Percentiles rank a stretch among this genome's conserved stretches.
Evolutionary conservation across 2,329 filamentous ascomycete species (phyloP).

Genomic region (Colletotrichum spaethianum): DNA sequence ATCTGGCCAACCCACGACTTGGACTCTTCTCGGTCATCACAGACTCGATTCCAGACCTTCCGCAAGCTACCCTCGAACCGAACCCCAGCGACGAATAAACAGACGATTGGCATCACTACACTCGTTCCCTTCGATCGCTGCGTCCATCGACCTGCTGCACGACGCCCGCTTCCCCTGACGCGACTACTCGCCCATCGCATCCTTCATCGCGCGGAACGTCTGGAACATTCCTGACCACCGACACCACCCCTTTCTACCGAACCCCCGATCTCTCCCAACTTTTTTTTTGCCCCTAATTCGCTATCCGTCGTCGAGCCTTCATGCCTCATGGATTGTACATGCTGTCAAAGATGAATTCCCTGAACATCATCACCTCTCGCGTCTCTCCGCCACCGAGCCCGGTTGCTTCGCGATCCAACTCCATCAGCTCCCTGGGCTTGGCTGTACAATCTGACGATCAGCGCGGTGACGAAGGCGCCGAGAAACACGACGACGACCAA

Average conservation of each 20-base stretch:
- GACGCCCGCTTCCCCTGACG: slow-evolving; percentile 22
- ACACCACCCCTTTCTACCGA: slow-evolving; percentile 32
- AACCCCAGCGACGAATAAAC: slow-evolving; percentile 3
- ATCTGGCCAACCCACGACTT: slow-evolving; percentile 19
- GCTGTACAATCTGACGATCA: slow-evolving; percentile 61
- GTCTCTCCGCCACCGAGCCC: slow-evolving; percentile 76
- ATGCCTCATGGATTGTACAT: slow-evolving; percentile 68
- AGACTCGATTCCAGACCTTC: slow-evolving; percentile 8
- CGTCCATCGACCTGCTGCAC: slow-evolving; percentile 5
- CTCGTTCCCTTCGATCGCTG: slow-evolving; percentile 30
- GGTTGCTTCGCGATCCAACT: slow-evolving; percentile 72
- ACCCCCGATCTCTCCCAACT: slow-evolving; percentile 9
- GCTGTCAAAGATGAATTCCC: slow-evolving; percentile 88
- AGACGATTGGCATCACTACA: slow-evolving; percentile 16
- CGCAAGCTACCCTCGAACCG: slow-evolving; percentile 5
- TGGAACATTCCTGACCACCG: slow-evolving; percentile 41
- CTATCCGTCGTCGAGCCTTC: slow-evolving; percentile 22
- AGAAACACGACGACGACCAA: slow-evolving; percentile 46
- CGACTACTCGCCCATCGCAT: slow-evolving; percentile 29
- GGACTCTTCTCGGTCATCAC: slow-evolving; percentile 3
- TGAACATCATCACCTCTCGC: slow-evolving; percentile 92
- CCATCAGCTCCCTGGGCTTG: slow-evolving; percentile 67
- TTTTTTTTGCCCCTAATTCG: slow-evolving; percentile 1
- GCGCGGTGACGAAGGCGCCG: slow-evolving; percentile 46
- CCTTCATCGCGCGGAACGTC: slow-evolving; percentile 36